Percentiles rank a stretch among this genome's conserved stretches.
These are phyloP conservation scores for Leccinum rimulosum DNA, from an alignment of 768 basidiomycete genomes.

Conservation along the genomic window DNA sequence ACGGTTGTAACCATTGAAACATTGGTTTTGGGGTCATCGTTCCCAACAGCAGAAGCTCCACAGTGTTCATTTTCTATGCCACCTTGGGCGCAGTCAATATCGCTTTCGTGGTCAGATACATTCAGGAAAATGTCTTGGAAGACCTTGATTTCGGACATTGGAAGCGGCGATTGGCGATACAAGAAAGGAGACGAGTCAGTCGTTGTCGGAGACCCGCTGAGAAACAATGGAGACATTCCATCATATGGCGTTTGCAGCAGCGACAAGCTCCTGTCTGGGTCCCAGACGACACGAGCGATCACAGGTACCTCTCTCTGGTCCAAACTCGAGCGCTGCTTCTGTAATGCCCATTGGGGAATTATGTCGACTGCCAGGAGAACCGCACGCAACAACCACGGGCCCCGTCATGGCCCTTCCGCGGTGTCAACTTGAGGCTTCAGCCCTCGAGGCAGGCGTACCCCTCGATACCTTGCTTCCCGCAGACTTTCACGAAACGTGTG, in stretches of 20 bases:
- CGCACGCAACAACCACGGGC: slow-evolving; percentile 4
- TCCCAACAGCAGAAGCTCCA: slow-evolving; percentile 47
- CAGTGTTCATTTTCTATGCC: slow-evolving; percentile 58
- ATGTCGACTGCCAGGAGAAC: not conserved
- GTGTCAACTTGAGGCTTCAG: slow-evolving; percentile 33
- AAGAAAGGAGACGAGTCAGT: slow-evolving; percentile 39
- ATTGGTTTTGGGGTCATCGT: slow-evolving; percentile 71
- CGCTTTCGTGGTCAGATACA: slow-evolving; percentile 57
- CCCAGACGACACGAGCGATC: too few relatives aligned
- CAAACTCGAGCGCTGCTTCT: slow-evolving; percentile 9
- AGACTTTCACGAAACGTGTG: slow-evolving; percentile 24
- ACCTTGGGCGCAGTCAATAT: slow-evolving; percentile 61
- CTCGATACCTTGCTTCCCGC: slow-evolving; percentile 49
- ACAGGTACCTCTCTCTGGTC: slow-evolving; percentile 14
- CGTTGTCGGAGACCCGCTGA: slow-evolving; percentile 41
- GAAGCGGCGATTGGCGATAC: slow-evolving; percentile 37
- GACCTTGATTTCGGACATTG: too few relatives aligned
- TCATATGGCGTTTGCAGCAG: slow-evolving; percentile 50
- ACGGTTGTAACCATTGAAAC: slow-evolving; percentile 67
- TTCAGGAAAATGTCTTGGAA: slow-evolving; percentile 61
- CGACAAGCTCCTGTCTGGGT: too few relatives aligned
- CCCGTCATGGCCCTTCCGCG: slow-evolving; percentile 45
- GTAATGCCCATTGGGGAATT: slow-evolving; percentile 11
- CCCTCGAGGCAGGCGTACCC: slow-evolving; percentile 66
- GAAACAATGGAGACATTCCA: slow-evolving; percentile 55